Base-by-base conservation (phyloP, 1,284 basidiomycete species). In the Pascua guehoae region DNA sequence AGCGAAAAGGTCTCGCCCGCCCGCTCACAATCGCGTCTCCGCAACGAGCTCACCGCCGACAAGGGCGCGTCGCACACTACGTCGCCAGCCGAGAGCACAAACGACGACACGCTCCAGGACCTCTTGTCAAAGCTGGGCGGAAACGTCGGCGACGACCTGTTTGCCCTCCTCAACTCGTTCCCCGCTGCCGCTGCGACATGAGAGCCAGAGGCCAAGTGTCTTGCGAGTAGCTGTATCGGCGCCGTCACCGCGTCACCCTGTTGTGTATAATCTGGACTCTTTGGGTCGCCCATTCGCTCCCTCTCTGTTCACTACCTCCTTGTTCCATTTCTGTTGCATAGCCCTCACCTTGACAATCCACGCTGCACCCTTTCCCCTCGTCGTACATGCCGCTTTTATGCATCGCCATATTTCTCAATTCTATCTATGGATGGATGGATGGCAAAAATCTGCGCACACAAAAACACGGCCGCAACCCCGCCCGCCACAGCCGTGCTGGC, bases 131-230 rank as follows among this genome's bases (percentile, higher is more conserved):
- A 62, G 54, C 47, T 62, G 12, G 43, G 14, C n/a, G 47, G 45
- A 32, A 54, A 45, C 38, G 17, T 52, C 15, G 41, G 50, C 14
- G 60, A 58, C 17, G 62, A 64, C 16, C 55, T 64, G 39, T 16
- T 58, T n/a, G 62, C 56, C 14, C 54, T 64, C 17, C 57, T 64
- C 43, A 54, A 61, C 54, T 42, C 47, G 43, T 58, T 64, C 54
- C 56, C 56, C 16, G 54, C 55, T 1, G 51, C 52, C 32, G 46
- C 47, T 1, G 41, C 41, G 2, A 15, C 24, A 32, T 32, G 24
- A 32, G 24, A 32, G 4, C 36, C 24, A 49, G n/a, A 15, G n/a
- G n/a, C n/a, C n/a, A n/a, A n/a, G n/a, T n/a, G n/a, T n/a, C n/a
- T n/a, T 3, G 24, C 24, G 24, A 32, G 24, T 32, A 3, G 24